Conservation (phyloP, 306 rosid genomes). For the Fagus crenata region DNA sequence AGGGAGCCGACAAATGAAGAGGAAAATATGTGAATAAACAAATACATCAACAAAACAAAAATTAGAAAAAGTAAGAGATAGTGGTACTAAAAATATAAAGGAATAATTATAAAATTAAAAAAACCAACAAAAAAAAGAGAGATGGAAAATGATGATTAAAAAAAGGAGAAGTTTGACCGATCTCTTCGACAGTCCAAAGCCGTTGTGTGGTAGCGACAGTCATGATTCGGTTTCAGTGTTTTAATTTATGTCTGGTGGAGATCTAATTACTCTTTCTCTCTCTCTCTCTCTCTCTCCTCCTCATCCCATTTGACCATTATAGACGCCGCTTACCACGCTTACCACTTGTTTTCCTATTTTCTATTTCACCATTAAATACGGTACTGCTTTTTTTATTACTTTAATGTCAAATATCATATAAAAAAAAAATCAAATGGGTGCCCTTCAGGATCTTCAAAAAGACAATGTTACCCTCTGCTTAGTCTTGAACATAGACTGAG, state of each 20-base stretch:
- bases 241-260: constrained; percentile 18
- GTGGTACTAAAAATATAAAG: not conserved
- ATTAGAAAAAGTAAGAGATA: not conserved
- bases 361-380: not conserved
- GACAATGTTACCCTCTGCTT: constrained; percentile 11
- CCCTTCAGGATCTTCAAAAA: not conserved
- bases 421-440: not conserved
- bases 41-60: too few relatives aligned
- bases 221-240: constrained; percentile 39
- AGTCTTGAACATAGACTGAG: not conserved
- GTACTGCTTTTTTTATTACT: not conserved
- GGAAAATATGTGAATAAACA: not conserved
- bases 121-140: not conserved
- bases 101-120: not conserved
- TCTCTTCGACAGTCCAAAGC: constrained; percentile 35
- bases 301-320: constrained; percentile 26
- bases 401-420: not conserved
- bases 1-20: constrained; percentile 23
- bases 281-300: not conserved
- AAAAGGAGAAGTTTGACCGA: constrained; percentile 43
- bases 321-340: constrained; percentile 43
- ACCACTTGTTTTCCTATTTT: constrained; percentile 8
- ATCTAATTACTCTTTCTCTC: constrained; percentile 11
- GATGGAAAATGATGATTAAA: not conserved
- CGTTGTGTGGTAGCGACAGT: constrained; percentile 40